Evolutionary conservation across 805 yeast species (phyloP), one percentile per base, ranked within the genome.

Genomic region (Cyberlindnera veronae): DNA sequence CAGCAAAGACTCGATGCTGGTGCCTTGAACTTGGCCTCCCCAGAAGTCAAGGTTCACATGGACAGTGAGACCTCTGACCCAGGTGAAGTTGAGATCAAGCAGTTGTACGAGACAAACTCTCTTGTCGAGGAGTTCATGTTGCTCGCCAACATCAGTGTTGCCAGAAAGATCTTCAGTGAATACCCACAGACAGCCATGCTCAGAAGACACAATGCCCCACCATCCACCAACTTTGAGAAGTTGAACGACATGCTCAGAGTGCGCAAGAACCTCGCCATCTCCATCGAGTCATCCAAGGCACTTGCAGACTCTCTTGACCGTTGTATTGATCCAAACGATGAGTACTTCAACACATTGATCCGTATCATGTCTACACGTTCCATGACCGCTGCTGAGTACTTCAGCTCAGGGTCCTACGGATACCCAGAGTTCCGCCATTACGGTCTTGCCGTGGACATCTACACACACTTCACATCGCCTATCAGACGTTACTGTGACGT

Each of bases 331-430:
- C 76, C 81, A 18, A 58, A 76, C 1, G 98, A 93, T 62, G 83
- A 90, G 6, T 93, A 87, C 58, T 88, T 93, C 74, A 93, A 93
- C 64, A 93, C 97, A 0, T 71, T 93, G 53, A 72, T 91, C 6
- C 81, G 99, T 63, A 93, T 93, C 50, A 84, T 93, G 95, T 93
- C 97, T 7, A 93, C 99, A 0, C 76, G 99, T 55, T 91, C 98
- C 66, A 93, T 93, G 99, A 87, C 89, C 84, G 96, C 99, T 2
- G 99, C 99, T 2, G 97, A 91, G 60, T 93, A 93, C 60, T 93
- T 93, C 67, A 81, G 95, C 10, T 78, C 96, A 0, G 98, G 99
- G 8, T 79, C 84, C 13, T 87, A 73, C 56, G 85, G 95, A 9
- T 87, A 88, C 58, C 80, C 95, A 12, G 99, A 93, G 49, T 93